Evolutionary conservation across 257 asterid genomes (phyloP), one percentile per base, ranked within the genome.

Genomic region (Primulina eburnea): DNA sequence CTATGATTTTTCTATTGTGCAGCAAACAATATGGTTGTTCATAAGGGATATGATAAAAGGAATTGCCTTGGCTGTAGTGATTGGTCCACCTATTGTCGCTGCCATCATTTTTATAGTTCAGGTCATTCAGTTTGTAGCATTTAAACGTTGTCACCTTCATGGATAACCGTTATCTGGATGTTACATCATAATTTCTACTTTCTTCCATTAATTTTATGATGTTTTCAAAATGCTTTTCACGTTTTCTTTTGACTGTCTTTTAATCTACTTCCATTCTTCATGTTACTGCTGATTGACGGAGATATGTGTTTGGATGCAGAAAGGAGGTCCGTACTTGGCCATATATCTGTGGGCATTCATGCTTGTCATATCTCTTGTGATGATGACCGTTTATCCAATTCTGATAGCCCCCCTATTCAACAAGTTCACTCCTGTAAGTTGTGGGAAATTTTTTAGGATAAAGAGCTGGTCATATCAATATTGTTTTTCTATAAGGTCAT

Each of bases 241-340:
- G 4, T 28, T 28, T 28, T 56, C 29, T 14, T 62, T 33, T 30
- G 65, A 12, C 47, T 56, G 24, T 62, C 34, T 72, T 37, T 14
- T 9, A 17, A 34, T 62, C 38, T 18, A n/a, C 43, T 28, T 63
- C 32, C 6, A 2, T 21, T 69, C 59, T 52, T n/a, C 50, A 12
- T 57, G 60, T 34, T 62, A 69, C 57, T 74, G 32, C 64, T 61
- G 33, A 67, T 64, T 43, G 62, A 70, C 59, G 28, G 1, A 65
- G 55, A n/a, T 28, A 28, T 64, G 63, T 70, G 59, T 75, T 73
- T 80, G 79, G 63, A 77, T 76, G 89, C 96, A 94, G 99, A 94
- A 89, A 86, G 99, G 99, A 83, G 97, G 99, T 70, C 97, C 99
- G 11, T 91, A 91, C 89, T 77, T 94, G 83, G 97, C 97, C 73